Conservation (phyloP, 768 basidiomycete genomes). For the Amanita phalloides region DNA sequence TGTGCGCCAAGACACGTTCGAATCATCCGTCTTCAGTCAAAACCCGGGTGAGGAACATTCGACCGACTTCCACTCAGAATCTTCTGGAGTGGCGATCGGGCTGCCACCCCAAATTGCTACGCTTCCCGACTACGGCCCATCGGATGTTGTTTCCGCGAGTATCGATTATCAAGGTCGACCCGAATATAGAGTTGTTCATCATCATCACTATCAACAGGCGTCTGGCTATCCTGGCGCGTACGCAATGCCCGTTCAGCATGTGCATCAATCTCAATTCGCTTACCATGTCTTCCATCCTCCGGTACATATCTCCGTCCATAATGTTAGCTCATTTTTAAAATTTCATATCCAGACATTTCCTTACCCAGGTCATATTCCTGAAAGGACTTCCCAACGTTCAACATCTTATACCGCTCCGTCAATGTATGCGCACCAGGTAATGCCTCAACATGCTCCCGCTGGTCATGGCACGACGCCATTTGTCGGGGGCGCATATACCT, state of each 20-base stretch:
- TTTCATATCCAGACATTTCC: slow-evolving; percentile 25
- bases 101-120: slow-evolving; percentile 11
- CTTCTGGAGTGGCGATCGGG: slow-evolving; percentile 9
- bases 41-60: slow-evolving; percentile 15
- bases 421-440: slow-evolving; percentile 18
- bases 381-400: slow-evolving; percentile 19
- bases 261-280: slow-evolving; percentile 20
- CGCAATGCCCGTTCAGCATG: slow-evolving; percentile 31
- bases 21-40: slow-evolving; percentile 16
- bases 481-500: slow-evolving; percentile 18
- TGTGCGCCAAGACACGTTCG: slow-evolving; percentile 17
- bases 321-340: slow-evolving; percentile 31
- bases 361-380: slow-evolving; percentile 24
- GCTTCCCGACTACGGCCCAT: slow-evolving; percentile 2
- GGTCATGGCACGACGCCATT: slow-evolving; percentile 15
- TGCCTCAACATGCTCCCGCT: slow-evolving; percentile 15
- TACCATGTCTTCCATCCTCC: slow-evolving; percentile 26
- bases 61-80: slow-evolving; percentile 10
- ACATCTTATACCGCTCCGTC: slow-evolving; percentile 14
- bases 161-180: slow-evolving; percentile 12
- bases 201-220: slow-evolving; percentile 20
- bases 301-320: slow-evolving; percentile 6
- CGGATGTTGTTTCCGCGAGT: slow-evolving; percentile 13
- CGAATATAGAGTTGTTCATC: slow-evolving; percentile 16
- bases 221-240: slow-evolving; percentile 33